phyloP scores from a whole-genome alignment of 805 yeast species.

The Yarrowia deformans region DNA sequence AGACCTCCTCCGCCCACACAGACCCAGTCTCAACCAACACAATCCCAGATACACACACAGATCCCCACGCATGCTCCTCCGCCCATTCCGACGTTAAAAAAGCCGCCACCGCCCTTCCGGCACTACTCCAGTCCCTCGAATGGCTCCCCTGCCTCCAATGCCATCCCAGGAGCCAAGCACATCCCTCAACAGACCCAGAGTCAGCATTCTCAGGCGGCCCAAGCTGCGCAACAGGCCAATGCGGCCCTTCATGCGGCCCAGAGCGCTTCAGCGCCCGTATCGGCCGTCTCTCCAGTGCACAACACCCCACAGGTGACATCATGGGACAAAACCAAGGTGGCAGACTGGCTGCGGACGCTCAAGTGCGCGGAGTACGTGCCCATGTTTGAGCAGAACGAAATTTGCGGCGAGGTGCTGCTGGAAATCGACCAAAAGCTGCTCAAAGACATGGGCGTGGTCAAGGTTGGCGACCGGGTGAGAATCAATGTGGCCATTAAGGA shows the following conservation, averaged over 20 bases:
- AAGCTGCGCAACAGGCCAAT: constrained; percentile 27
- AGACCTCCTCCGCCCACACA: neutral
- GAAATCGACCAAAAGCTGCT: constrained; percentile 70
- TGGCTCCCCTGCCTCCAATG: constrained; percentile 13
- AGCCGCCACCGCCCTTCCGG: constrained; percentile 9
- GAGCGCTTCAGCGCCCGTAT: constrained; percentile 8
- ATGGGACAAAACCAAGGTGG: constrained; percentile 48
- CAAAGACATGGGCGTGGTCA: constrained; percentile 73
- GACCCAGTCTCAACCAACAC: neutral
- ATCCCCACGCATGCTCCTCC: constrained; percentile 5
- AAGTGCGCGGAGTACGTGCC: constrained; percentile 32
- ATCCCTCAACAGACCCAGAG: constrained; percentile 8
- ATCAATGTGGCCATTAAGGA: constrained; percentile 65
- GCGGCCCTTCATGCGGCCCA: constrained; percentile 20
- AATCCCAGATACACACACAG: neutral
- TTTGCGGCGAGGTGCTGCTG: constrained; percentile 62
- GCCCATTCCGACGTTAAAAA: constrained; percentile 11
- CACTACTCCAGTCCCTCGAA: constrained; percentile 15
- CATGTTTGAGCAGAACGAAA: constrained; percentile 56
- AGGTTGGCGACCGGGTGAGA: constrained; percentile 83
- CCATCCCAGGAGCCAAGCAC: constrained; percentile 2
- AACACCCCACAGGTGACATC: constrained; percentile 2
- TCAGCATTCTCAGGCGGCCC: constrained; percentile 15
- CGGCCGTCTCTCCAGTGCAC: constrained; percentile 1
- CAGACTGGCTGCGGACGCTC: constrained; percentile 45